Base-by-base conservation (phyloP, 352 stramenopile genomes). In the Pythium coloratum region DNA sequence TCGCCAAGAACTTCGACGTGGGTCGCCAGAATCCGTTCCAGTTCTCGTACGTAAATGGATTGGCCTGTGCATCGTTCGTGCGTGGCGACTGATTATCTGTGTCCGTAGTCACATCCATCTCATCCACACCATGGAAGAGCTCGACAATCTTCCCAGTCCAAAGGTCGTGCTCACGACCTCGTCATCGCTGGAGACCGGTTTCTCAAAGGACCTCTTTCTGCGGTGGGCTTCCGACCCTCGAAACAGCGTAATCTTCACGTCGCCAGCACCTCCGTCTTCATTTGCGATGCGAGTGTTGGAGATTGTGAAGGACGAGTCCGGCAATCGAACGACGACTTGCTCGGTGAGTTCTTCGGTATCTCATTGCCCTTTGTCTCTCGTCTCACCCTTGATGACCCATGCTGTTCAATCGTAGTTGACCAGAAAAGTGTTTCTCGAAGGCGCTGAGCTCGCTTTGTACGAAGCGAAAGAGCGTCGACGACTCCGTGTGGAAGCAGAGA, bases 1-100 rank as follows among this genome's bases (percentile, higher is more conserved):
- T 96, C 42, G 84, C 89, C 36, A 96, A 95, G 67, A 95, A 95
- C 67, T 96, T 96, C 51, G 89, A 96, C 55, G 87, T 95, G 46
- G 86, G 86, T 38, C 80, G 88, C 1, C 87, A 94, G 68, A 96
- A 96, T 42, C 89, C 89, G 18, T 96, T 96, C 69, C 84, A 96
- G 65, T 96, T 96, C 62, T 90, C 85, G 81, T 93, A 79, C 36
- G 78, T 53, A n/a, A 30, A 62, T 81, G 55, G 20, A 24, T 24
- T 24, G 20, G 20, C 20, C 20, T 24, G 20, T 24, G 20, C 20
- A 24, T 24, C 20, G 20, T 24, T 24, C 20, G 20, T 24, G 20
- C 20, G 20, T 24, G 20, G 20, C 28, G 26, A 36, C 60, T 49
- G n/a, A 57, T 24, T 46, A 6, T 32, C 34, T 49, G 1, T 56